Percentiles rank a stretch among this genome's conserved stretches.
Evolutionary conservation across 805 yeast species (phyloP).

Genomic region (Zygotorulaspora sp.): DNA sequence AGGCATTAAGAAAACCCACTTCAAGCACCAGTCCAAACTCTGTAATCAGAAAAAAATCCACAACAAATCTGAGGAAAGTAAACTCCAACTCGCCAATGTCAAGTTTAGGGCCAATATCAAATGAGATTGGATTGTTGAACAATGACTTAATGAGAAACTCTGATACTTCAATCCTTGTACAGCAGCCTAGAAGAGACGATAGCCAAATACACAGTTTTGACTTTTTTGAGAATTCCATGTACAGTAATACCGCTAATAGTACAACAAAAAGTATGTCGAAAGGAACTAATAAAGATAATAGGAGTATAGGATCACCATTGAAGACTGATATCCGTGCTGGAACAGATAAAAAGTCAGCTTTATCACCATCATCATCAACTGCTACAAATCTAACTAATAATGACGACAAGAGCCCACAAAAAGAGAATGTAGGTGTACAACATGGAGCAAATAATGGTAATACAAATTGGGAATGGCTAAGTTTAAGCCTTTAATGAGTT

Average conservation of each 20-base stretch:
- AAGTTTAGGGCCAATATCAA: conserved; percentile 1
- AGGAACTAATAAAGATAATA: conserved; percentile 3
- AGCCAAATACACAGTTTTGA: not conserved
- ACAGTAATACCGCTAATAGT: conserved; percentile 1
- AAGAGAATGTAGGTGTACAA: conserved; percentile 1
- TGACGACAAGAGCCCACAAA: not conserved
- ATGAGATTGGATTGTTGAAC: not conserved
- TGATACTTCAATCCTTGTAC: conserved; percentile 1
- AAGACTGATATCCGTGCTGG: not conserved
- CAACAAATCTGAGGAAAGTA: conserved; percentile 6
- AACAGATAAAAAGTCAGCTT: not conserved
- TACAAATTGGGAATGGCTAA: conserved; percentile 18
- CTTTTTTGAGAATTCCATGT: conserved; percentile 1
- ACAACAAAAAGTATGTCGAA: not conserved
- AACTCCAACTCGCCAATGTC: conserved; percentile 8
- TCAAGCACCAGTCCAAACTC: not conserved
- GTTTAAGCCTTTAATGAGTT: conserved; percentile 13
- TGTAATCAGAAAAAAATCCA: conserved; percentile 1
- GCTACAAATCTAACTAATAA: not conserved
- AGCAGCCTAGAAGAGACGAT: not conserved
- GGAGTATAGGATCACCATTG: not conserved
- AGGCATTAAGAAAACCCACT: conserved; percentile 2
- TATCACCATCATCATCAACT: not conserved
- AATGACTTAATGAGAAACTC: conserved; percentile 1
- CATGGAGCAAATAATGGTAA: conserved; percentile 7